Evolutionary conservation across 352 stramenopile genomes (phyloP), one percentile per base, ranked within the genome.

Genomic region (Phytophthora colocasiae): DNA sequence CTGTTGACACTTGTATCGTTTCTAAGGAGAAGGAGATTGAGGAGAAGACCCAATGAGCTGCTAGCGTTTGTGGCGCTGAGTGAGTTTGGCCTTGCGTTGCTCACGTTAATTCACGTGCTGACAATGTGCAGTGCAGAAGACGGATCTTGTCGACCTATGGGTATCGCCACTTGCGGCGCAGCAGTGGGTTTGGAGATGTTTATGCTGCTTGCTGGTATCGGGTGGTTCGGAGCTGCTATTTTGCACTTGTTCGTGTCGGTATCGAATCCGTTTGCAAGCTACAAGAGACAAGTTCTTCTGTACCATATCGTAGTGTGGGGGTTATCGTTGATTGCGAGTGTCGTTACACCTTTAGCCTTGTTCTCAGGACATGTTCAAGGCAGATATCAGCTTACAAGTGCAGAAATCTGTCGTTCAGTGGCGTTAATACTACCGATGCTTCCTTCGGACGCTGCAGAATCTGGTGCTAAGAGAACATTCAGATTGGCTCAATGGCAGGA

Each of bases 191-290:
- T 91, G 29, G 77, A 89, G 66, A 81, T 91, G 61, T 89, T 91
- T 34, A 58, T 91, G 52, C 60, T 91, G 27, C 45, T 88, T 7
- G 75, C 81, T 1, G 83, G 80, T 15, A 76, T 91, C 26, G 80
- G 80, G 3, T 92, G 84, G 84, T 92, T 89, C 46, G 81, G 78
- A 17, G 81, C 80, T 14, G 82, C 81, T 6, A 90, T 92, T 70
- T 54, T 90, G 14, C 80, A 92, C 55, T 54, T 92, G 4, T 92
- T 89, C 43, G 84, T 91, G 17, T 90, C 84, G 4, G 65, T 92
- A 1, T 89, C 84, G 27, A 92, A 92, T 50, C 84, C 84, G 22
- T 92, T 92, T 50, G 80, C 81, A 4, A 89, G 82, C 67, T 90
- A 91, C 75, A 88, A 88, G 48, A 58, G 65, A 10, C 82, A 91